Evolutionary conservation across 1,139 yeast genomes (phyloP), one percentile per base, ranked within the genome.

Genomic region (Lodderomyces orthopsilosis): DNA sequence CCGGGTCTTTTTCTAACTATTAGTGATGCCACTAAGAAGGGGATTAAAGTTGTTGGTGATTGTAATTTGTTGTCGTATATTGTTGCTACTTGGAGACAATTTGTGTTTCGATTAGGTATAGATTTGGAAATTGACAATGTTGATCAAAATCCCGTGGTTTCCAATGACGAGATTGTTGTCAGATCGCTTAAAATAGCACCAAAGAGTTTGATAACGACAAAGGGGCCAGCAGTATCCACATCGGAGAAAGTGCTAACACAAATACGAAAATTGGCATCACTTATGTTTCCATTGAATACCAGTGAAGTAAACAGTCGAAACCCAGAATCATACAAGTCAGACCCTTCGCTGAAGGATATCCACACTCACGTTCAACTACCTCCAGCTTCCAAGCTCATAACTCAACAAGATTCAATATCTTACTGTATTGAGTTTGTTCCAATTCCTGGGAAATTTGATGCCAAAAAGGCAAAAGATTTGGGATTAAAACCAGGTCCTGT

Each of bases 1-100:
- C 97, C 98, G 0, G 98, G 98, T 0, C 66, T 89, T 53, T 79
- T 91, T 42, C 66, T 93, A 44, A 89, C 97, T 0, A 71, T 86
- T n/a, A 83, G 90, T 43, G 97, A 89, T 54, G 85, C 88, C 48
- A 91, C 91, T 1, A 75, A 77, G 44, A 75, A 75, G 38, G 66
- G 68, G 28, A 60, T 72, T 23, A 68, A 66, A 22, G 65, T 73
- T 2, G 70, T 61, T 46, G 58, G 72, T n/a, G 63, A 59, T 47
- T 61, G 64, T 19, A 63, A 71, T 6, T 61, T 66, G 37, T 54
- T 81, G 23, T 69, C 75, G 36, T 85, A 79, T 61, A 70, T 79
- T 39, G 78, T 83, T 15, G 76, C 90, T 3, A 79, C 93, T 0
- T 90, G 97, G 96, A 73, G 96, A 51, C 81, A 81, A 50, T 91